Conservation (phyloP, 345 rosid species). For the Lumnitzera racemosa region DNA sequence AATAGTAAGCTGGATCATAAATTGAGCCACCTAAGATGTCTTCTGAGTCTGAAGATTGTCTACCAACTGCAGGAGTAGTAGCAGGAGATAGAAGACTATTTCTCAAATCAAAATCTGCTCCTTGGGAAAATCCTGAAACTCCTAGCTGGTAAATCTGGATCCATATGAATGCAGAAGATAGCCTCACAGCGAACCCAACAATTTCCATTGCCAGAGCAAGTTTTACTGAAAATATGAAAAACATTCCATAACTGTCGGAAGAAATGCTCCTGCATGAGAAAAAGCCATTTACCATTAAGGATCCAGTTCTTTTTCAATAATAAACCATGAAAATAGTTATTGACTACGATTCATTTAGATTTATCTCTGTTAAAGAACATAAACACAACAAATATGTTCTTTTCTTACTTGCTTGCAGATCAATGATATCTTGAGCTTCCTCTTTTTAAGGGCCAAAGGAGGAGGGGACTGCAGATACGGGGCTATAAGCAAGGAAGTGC, state of each 20-base stretch:
- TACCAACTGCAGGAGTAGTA: conserved; percentile 22
- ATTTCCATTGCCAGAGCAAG: conserved; percentile 83
- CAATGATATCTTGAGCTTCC: too few relatives aligned
- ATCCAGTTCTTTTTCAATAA: background rate
- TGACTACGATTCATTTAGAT: background rate
- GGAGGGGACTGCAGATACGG: too few relatives aligned
- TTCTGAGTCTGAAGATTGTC: conserved; percentile 41
- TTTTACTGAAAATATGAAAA: conserved; percentile 61
- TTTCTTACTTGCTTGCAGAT: too few relatives aligned
- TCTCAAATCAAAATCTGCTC: conserved; percentile 51
- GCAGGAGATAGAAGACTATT: conserved; percentile 59
- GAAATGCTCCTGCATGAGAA: conserved; percentile 53
- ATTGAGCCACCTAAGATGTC: conserved; percentile 55
- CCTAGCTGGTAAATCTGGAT: conserved; percentile 90
- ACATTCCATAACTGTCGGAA: conserved; percentile 28
- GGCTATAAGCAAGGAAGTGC: too few relatives aligned
- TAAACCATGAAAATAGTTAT: background rate
- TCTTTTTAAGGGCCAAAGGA: too few relatives aligned
- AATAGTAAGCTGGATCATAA: conserved; percentile 50
- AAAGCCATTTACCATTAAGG: background rate
- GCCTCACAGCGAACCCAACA: conserved; percentile 62
- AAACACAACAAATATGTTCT: background rate
- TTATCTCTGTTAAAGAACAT: background rate
- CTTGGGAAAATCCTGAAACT: conserved; percentile 36
- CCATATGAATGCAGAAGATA: conserved; percentile 75